phyloP scores from a whole-genome alignment of 768 basidiomycete genomes.

The Tulasnella sp. region DNA sequence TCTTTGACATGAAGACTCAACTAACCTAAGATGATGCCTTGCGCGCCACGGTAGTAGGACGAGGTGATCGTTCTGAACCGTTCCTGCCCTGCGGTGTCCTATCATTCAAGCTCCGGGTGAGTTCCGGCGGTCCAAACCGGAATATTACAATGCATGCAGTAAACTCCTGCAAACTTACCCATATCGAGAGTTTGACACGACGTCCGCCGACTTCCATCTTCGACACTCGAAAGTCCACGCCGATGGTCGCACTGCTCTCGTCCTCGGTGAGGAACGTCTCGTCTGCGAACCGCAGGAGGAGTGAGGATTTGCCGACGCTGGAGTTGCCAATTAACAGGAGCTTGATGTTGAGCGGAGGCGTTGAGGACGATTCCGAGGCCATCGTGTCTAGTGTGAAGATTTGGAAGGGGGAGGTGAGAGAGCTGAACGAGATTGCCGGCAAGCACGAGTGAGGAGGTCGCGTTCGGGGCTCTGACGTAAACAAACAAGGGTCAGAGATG shows the following conservation, averaged over 20 bases:
- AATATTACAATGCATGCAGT: background rate
- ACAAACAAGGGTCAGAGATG: background rate
- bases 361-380: slow-evolving; percentile 10
- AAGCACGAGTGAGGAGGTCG: background rate
- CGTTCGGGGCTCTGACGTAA: background rate
- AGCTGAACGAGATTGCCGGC: background rate
- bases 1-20: background rate
- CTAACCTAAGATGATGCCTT: slow-evolving; percentile 35
- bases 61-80: slow-evolving; percentile 92
- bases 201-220: slow-evolving; percentile 70
- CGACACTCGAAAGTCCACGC: slow-evolving; percentile 42
- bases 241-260: slow-evolving; percentile 20
- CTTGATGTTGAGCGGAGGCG: slow-evolving; percentile 12
- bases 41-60: slow-evolving; percentile 72
- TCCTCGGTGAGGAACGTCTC: slow-evolving; percentile 32
- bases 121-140: background rate
- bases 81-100: slow-evolving; percentile 97
- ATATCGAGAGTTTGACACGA: slow-evolving; percentile 89
- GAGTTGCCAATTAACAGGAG: slow-evolving; percentile 23
- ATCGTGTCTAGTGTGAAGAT: background rate
- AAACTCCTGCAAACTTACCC: slow-evolving; percentile 47
- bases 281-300: slow-evolving; percentile 37
- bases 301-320: slow-evolving; percentile 31
- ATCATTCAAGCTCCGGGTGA: background rate
- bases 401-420: background rate